phyloP scores from a whole-genome alignment of 331 rosid genomes.

The Rosa hybrid region DNA sequence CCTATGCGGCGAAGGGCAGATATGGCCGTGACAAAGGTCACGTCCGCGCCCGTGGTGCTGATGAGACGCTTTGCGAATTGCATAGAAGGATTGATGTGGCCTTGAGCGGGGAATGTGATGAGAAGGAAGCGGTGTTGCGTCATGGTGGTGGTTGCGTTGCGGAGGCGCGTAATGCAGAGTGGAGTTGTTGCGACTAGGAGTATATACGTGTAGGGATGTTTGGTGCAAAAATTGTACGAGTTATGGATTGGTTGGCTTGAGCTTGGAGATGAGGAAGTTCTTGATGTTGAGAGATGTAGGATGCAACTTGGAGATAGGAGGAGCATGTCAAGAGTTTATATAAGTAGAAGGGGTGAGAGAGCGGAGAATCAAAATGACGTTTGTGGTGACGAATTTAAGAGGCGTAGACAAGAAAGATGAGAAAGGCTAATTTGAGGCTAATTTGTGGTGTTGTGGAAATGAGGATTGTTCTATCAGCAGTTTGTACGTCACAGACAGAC shows the following conservation, averaged over 20 bases:
- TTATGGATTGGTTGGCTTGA: not conserved
- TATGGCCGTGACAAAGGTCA: slow-evolving; percentile 11
- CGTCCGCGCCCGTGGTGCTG: not conserved
- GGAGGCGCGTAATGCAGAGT: not conserved
- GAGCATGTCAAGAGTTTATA: not conserved
- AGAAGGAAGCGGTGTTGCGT: slow-evolving; percentile 15
- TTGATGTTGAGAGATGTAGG: not conserved
- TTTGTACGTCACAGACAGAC: not conserved
- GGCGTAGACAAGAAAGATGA: not conserved
- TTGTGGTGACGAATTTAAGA: not conserved
- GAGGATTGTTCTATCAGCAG: not conserved
- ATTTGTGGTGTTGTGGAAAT: not conserved
- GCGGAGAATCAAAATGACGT: not conserved
- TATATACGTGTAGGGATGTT: not conserved
- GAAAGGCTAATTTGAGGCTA: not conserved
- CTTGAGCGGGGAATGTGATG: slow-evolving; percentile 15
- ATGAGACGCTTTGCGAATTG: slow-evolving; percentile 26
- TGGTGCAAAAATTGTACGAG: not conserved
- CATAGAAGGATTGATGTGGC: slow-evolving; percentile 29
- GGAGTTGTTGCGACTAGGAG: not conserved
- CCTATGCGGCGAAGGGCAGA: slow-evolving; percentile 1
- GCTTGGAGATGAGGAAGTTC: not conserved
- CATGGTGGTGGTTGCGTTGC: not conserved
- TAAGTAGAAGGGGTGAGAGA: not conserved
- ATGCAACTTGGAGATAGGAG: not conserved